phyloP scores from a whole-genome alignment of 202 grass and related monocot species.

The Tripidium arundinaceum region DNA sequence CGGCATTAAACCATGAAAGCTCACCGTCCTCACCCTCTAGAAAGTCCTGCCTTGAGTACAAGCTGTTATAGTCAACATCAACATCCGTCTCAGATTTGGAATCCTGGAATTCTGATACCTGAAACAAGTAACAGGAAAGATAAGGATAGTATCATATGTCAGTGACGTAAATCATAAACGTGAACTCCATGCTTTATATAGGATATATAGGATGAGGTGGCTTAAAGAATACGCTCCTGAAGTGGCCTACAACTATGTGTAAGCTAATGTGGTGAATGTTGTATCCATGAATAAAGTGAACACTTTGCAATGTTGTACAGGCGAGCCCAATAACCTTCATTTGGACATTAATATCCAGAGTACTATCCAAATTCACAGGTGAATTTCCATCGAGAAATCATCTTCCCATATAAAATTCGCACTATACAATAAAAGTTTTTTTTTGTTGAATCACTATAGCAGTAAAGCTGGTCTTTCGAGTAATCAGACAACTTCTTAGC shows the following conservation, averaged over 20 bases:
- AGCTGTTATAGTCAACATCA: constrained; percentile 66
- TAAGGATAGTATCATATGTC: constrained; percentile 1
- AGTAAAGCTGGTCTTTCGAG: too few species aligned
- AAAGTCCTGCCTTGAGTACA: constrained; percentile 60
- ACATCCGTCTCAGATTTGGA: constrained; percentile 47
- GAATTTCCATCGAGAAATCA: background rate
- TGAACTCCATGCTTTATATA: background rate
- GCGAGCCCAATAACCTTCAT: background rate
- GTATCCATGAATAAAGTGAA: background rate
- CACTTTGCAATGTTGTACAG: background rate
- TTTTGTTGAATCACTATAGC: background rate
- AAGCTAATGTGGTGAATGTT: constrained; percentile 7
- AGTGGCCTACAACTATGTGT: background rate
- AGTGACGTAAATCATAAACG: background rate
- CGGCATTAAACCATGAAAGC: constrained; percentile 92
- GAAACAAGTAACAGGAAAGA: constrained; percentile 34
- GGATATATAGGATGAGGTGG: background rate
- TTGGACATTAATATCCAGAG: background rate
- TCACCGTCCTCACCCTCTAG: constrained; percentile 81
- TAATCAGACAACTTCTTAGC: too few species aligned
- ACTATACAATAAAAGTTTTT: background rate
- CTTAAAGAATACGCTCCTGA: background rate
- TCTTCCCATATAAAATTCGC: background rate
- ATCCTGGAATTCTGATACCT: constrained; percentile 64
- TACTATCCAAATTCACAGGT: background rate